Base-by-base conservation (phyloP, 805 yeast genomes). In the Millerago galiae region DNA sequence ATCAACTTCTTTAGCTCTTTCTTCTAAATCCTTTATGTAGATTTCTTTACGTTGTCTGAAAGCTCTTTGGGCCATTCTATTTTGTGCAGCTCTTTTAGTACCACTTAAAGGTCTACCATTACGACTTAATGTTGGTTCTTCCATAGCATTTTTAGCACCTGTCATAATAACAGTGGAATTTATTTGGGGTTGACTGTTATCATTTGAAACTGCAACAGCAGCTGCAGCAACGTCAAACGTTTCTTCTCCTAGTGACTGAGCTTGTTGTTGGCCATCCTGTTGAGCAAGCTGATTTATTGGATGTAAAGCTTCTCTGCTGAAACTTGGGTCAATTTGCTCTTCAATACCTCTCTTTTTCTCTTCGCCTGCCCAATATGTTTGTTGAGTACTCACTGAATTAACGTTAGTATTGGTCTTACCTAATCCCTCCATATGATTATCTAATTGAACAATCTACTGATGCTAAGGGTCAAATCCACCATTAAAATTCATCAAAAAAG, bases 1-100 rank as follows among this genome's bases (percentile, higher is more conserved):
- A 48, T 77, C 77, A 45, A 77, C 78, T 53, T 80, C 81, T 36
- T 71, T 68, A 10, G 85, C 84, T 56, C 81, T 79, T 30, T 68
- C 62, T 63, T 90, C 96, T 44, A 90, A 69, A 38, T 87, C 91
- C 61, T 80, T 83, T 50, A 90, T 79, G 55, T 87, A 81, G 44
- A 77, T 74, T 55, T 89, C 95, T 58, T 85, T 82, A 47, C 96
- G 74, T 58, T 79, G 81, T 58, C 97, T 75, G 65, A 89, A 90
- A 8, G 96, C 95, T 52, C 86, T 77, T 65, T 90, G 97, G 5
- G 97, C 96, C 47, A 78, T 81, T 56, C 97, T 71, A 67, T 90
- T 90, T 64, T 90, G 97, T 8, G 83, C 89, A 2, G 96, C 96
- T 49, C 97, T 77, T 61, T 86, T 87, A 33, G 93, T 77, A 43